A percentile compares a stretch with the other conserved stretches of the same genome.
phyloP scores from a whole-genome alignment of 2,329 filamentous ascomycete species.

The Cadophora malorum region DNA sequence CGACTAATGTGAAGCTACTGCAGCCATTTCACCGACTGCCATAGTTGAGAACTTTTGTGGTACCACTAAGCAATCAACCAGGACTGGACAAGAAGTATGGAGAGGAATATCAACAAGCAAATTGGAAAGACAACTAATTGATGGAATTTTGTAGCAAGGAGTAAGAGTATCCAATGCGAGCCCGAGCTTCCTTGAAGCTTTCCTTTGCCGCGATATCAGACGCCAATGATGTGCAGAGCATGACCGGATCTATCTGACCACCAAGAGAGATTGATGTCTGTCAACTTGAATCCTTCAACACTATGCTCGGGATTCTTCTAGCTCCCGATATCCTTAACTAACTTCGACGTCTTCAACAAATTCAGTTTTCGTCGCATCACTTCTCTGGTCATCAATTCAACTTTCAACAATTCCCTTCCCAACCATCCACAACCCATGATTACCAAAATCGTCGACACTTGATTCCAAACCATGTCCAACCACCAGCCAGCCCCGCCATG shows the following conservation, averaged over 20 bases:
- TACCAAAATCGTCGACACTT: background rate
- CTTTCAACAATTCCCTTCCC: background rate
- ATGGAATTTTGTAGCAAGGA: background rate
- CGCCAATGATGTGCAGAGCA: background rate
- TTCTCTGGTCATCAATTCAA: no score
- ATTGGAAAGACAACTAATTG: background rate
- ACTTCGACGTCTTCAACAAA: background rate
- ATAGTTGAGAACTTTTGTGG: background rate
- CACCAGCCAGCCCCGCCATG: background rate
- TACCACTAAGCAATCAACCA: background rate
- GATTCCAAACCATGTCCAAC: slow-evolving; percentile 4
- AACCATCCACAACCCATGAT: background rate
- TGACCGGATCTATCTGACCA: slow-evolving; percentile 9
- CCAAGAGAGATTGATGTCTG: background rate
- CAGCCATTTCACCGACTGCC: slow-evolving; percentile 3
- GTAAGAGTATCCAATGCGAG: background rate
- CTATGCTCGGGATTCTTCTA: background rate
- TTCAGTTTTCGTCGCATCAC: no score
- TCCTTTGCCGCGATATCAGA: background rate
- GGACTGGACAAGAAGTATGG: background rate
- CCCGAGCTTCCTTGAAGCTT: background rate
- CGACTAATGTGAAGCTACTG: slow-evolving; percentile 13
- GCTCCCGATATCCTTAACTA: background rate
- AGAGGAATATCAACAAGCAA: no score
- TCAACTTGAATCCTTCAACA: background rate